phyloP scores from a whole-genome alignment of 2,329 filamentous ascomycete species.

The Zymoseptoria crescenta region DNA sequence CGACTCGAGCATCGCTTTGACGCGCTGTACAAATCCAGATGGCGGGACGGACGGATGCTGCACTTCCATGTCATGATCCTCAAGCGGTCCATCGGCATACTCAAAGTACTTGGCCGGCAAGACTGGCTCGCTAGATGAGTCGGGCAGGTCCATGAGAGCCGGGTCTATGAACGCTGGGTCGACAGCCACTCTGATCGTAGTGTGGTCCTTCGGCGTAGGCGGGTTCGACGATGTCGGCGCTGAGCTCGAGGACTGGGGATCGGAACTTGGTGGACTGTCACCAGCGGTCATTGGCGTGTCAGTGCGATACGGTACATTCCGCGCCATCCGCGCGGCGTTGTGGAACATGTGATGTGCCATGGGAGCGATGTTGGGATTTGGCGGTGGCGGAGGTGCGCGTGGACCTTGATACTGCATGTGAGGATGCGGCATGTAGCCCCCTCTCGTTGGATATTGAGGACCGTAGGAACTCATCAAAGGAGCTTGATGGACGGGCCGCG shows the following conservation, averaged over 20 bases:
- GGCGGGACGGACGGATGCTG: constrained; percentile 28
- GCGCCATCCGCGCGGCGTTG: constrained; percentile 28
- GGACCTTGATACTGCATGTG: constrained; percentile 14
- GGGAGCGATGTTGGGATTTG: constrained; percentile 15
- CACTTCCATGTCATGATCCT: constrained; percentile 29
- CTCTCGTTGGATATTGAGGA: constrained; percentile 17
- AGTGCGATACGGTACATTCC: constrained; percentile 25
- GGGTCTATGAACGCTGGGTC: constrained; percentile 31
- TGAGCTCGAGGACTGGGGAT: constrained; percentile 34
- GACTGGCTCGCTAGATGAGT: constrained; percentile 30
- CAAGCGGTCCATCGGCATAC: constrained; percentile 25
- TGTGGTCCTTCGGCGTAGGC: constrained; percentile 35
- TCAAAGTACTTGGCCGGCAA: constrained; percentile 31
- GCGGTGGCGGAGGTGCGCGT: constrained; percentile 18
- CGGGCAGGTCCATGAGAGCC: constrained; percentile 27
- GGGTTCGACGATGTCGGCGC: constrained; percentile 31
- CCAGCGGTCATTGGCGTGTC: constrained; percentile 31
- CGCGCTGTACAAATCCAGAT: constrained; percentile 35
- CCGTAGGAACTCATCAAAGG: constrained; percentile 3
- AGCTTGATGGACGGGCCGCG: constrained; percentile 8
- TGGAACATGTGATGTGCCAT: constrained; percentile 29
- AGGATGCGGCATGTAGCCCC: constrained; percentile 16
- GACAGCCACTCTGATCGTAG: constrained; percentile 29
- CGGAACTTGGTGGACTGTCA: constrained; percentile 36
- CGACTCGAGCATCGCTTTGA: constrained; percentile 37